phyloP scores from a whole-genome alignment of 805 yeast species.

The Nakazawaea ambrosiae region DNA sequence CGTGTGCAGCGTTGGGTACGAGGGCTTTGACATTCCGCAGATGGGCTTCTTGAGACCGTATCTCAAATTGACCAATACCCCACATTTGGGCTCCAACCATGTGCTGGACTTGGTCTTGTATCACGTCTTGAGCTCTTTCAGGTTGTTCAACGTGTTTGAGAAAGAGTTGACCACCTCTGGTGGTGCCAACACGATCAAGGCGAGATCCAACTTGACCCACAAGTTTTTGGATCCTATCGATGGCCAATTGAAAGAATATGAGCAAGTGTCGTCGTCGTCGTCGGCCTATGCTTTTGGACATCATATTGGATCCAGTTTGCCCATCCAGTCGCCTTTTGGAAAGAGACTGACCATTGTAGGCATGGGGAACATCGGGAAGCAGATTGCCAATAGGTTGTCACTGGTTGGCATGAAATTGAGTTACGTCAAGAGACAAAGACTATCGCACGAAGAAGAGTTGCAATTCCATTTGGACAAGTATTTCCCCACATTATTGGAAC shows the following conservation, averaged over 20 bases:
- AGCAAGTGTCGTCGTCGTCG: background rate
- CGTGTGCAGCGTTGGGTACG: conserved; percentile 49
- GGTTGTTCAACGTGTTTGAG: conserved; percentile 38
- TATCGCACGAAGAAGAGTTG: conserved; percentile 28
- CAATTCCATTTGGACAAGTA: conserved; percentile 37
- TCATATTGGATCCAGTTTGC: conserved; percentile 35
- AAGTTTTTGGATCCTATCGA: conserved; percentile 23
- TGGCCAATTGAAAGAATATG: conserved; percentile 20
- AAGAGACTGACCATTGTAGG: conserved; percentile 63
- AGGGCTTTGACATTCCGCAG: conserved; percentile 32
- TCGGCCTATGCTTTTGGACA: conserved; percentile 33
- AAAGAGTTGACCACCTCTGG: conserved; percentile 23
- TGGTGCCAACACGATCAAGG: conserved; percentile 33
- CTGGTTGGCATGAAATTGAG: conserved; percentile 59
- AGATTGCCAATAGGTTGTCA: conserved; percentile 48
- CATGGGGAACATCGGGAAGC: conserved; percentile 68
- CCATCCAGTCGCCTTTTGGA: conserved; percentile 45
- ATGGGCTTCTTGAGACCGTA: no score
- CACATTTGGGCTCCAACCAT: conserved; percentile 44
- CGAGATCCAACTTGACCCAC: conserved; percentile 34
- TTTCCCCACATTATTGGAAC: conserved; percentile 35
- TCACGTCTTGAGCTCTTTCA: conserved; percentile 46
- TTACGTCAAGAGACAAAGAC: conserved; percentile 49
- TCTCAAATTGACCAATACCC: conserved; percentile 22
- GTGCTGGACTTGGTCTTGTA: conserved; percentile 61